phyloP scores from a whole-genome alignment of 2,329 filamentous ascomycete genomes.

The Calonectria multiphialidica region DNA sequence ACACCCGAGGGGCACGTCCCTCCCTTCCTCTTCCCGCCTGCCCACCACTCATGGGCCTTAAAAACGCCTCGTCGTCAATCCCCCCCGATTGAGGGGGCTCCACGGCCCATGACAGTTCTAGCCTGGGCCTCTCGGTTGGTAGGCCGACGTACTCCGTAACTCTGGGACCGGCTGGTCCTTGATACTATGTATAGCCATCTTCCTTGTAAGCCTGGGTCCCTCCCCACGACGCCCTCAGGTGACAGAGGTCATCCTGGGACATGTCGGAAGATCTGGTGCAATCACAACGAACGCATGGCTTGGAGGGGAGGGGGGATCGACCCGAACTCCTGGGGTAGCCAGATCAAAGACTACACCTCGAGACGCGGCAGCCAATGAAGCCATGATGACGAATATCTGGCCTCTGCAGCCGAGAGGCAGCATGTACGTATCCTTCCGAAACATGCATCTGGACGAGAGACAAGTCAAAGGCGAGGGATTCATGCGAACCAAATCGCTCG shows the following conservation, averaged over 20 bases:
- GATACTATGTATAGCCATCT: constrained; percentile 17
- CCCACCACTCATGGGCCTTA: constrained; percentile 4
- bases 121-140: background rate
- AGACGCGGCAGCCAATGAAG: constrained; percentile 19
- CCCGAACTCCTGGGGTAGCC: constrained; percentile 29
- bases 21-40: background rate
- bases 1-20: constrained; percentile 34
- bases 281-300: constrained; percentile 26
- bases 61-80: background rate
- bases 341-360: constrained; percentile 10
- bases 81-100: background rate
- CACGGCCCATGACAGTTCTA: constrained; percentile 11
- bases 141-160: constrained; percentile 2
- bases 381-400: background rate
- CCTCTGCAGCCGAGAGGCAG: background rate
- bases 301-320: constrained; percentile 18
- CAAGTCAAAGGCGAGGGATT: constrained; percentile 9
- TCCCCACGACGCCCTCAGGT: constrained; percentile 16
- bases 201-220: constrained; percentile 3
- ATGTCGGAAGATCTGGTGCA: constrained; percentile 17
- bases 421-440: constrained; percentile 13
- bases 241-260: constrained; percentile 10
- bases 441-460: constrained; percentile 6
- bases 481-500: constrained; percentile 16
- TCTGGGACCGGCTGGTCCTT: background rate